Base-by-base conservation (phyloP, 768 basidiomycete genomes). In the Mycena albidolilacea region DNA sequence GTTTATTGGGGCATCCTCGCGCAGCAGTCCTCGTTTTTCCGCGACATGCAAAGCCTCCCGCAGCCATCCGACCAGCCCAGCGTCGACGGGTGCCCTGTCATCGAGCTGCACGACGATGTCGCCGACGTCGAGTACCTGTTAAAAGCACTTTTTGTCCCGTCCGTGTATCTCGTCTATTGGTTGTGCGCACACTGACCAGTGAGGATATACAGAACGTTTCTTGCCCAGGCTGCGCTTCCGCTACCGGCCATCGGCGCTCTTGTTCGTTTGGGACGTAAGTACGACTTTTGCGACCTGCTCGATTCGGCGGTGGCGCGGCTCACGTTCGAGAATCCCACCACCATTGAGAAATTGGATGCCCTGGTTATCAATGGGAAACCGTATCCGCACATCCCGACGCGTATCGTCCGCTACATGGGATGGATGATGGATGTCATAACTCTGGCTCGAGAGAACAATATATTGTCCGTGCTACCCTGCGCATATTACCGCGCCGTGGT, bases 11-110 rank as follows among this genome's bases (percentile, higher is more conserved):
- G 58, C 12, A 21, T 68, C 10, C 52, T 72, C 9, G 19, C 71
- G 23, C 38, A 17, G 21, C 46, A 72, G 21, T 72, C 71, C 9
- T 37, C 71, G 5, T 59, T 72, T 30, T 72, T 72, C 43, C 50
- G 60, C 8, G 65, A 35, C 17, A 23, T 68, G 54, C 38, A 68
- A 10, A 11, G n/a, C 11, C 14, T 72, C 21, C 65, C 65, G 1
- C 71, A 62, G 23, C 61, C 71, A 19, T 43, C 11, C 21, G 60
- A 65, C 19, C 44, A 57, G 35, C 66, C 65, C 14, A 67, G 21
- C 21, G 50, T 72, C 7, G 71, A 68, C 1, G 66, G 60, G 15
- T 72, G 71, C 38, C 71, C 71, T 1, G 9, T 72, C 19, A 19
- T 72, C 14, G 59, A 72, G 46, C 65, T 72, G 14, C 23, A 35